Evolutionary conservation across 345 rosid species (phyloP), one percentile per base, ranked within the genome.

Genomic region (Carallia brachiata): DNA sequence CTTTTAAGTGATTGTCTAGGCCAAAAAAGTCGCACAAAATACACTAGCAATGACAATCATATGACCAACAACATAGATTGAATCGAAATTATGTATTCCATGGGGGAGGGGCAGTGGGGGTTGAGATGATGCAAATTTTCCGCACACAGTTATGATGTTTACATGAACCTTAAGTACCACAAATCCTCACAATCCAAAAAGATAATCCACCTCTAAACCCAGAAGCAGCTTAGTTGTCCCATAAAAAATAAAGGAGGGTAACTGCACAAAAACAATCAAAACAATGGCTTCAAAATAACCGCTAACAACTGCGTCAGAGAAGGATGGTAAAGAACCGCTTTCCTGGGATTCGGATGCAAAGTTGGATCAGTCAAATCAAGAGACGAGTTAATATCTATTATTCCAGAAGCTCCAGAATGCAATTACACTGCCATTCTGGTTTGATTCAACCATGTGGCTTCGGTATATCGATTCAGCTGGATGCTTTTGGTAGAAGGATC

Each of bases 281-380:
- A 27, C 13, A 66, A 67, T 31, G 73, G 57, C 59, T 53, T 67
- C 44, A 65, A 79, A 76, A 86, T 87, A 77, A 95, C 98, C 17
- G 97, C 96, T 68, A 95, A 61, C 67, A 95, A 86, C 75, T 87
- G 96, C n/a, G 98, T 87, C 16, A 77, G 94, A 5, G 94, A 77
- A 37, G 99, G 99, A 63, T 87, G 98, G 73, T 95, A 89, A 15
- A 95, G 97, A 78, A 92, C 62, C 4, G 96, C 87, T 85, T 95
- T 95, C 77, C 88, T 88, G 55, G 99, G 97, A 84, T 95, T 95
- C 69, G 88, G 89, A 31, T 87, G 97, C 72, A 89, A 71, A 5
- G 78, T 69, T 36, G 96, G 86, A 84, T 95, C 99, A 37, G 88
- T 85, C 86, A 85, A 72, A 76, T 85, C 98, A 48, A 84, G 87